Base-by-base conservation (phyloP, 192 early-diverging fungal species). In the Helicostylum pulchrum region DNA sequence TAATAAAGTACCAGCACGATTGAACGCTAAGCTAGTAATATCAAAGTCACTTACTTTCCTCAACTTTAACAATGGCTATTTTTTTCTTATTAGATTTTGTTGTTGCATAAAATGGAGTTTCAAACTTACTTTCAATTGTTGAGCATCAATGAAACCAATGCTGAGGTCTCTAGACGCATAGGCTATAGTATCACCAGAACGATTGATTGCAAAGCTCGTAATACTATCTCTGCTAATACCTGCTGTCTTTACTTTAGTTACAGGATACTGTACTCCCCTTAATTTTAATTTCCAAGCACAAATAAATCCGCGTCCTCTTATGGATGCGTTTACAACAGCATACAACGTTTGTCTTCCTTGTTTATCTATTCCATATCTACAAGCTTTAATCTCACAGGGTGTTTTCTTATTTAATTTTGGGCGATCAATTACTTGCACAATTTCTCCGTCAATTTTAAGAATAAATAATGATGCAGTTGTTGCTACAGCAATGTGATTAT, bases 341-440 rank as follows among this genome's bases (percentile, higher is more conserved):
- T 57, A 57, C 0, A 66, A 7, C 39, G 19, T 66, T 21, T 66
- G 39, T 14, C 45, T 43, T 43, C 42, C 58, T 8, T 31, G 15
- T 1, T 4, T 14, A n/a, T 45, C 14, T 4, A 19, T 46, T 11
- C 39, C 43, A 49, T 48, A 66, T 20, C 64, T 53, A 48, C 64
- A 66, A 2, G 64, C 4, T 9, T 19, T 14, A 23, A 48, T 56
- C 11, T 63, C 61, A 43, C 61, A 63, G 4, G 12, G 0, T 20
- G 64, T 66, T 46, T 20, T 43, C 20, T 23, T 54, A 31, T 66
- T 56, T 19, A 66, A 15, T 14, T 17, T 43, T 8, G 64, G 64
- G 19, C 44, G 57, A 30, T 66, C 64, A 34, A 66, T 66, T 2
- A 57, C 64, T 23, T 66, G 64, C 1, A 48, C 46, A 7, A 66